phyloP scores from a whole-genome alignment of 1,139 yeast genomes.

The Williopsis jadinii region DNA sequence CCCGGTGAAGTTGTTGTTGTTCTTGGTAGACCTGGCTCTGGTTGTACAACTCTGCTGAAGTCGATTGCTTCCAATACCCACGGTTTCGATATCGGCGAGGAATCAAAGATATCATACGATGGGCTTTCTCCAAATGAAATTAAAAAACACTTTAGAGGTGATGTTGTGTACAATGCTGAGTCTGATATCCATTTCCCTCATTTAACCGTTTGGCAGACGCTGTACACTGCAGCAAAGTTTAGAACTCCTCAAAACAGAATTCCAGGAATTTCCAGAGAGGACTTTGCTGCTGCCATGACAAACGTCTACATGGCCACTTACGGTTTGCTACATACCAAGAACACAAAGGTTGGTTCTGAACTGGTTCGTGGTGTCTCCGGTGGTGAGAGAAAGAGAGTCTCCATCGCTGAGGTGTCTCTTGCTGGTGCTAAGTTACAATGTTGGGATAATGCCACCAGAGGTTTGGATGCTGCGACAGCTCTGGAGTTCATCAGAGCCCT shows the following conservation, averaged over 20 bases:
- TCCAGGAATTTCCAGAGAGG: slow-evolving; percentile 48
- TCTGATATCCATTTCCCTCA: slow-evolving; percentile 68
- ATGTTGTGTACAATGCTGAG: slow-evolving; percentile 68
- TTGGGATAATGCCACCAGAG: too few relatives aligned
- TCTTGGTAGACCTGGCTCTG: slow-evolving; percentile 79
- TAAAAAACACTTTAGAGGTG: slow-evolving; percentile 50
- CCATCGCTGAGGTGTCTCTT: slow-evolving; percentile 61
- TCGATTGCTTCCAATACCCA: slow-evolving; percentile 65
- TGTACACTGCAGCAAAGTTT: slow-evolving; percentile 55
- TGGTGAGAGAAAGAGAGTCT: slow-evolving; percentile 78
- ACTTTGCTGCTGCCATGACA: slow-evolving; percentile 55
- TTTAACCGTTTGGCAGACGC: slow-evolving; percentile 64
- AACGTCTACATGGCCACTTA: slow-evolving; percentile 67
- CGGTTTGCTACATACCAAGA: slow-evolving; percentile 59
- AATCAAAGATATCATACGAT: slow-evolving; percentile 41
- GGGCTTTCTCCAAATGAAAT: slow-evolving; percentile 46
- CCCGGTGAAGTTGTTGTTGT: slow-evolving; percentile 77
- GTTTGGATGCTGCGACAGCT: slow-evolving; percentile 71
- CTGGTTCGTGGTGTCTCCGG: slow-evolving; percentile 75
- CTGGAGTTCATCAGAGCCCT: slow-evolving; percentile 67
- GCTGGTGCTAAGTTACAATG: slow-evolving; percentile 58
- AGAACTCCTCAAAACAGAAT: slow-evolving; percentile 63
- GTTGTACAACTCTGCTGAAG: slow-evolving; percentile 73
- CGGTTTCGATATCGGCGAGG: slow-evolving; percentile 55
- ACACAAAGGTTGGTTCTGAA: slow-evolving; percentile 65